Evolutionary conservation across 23 red algal genomes (phyloP).

Genomic region (Gracilaria gracilis): DNA sequence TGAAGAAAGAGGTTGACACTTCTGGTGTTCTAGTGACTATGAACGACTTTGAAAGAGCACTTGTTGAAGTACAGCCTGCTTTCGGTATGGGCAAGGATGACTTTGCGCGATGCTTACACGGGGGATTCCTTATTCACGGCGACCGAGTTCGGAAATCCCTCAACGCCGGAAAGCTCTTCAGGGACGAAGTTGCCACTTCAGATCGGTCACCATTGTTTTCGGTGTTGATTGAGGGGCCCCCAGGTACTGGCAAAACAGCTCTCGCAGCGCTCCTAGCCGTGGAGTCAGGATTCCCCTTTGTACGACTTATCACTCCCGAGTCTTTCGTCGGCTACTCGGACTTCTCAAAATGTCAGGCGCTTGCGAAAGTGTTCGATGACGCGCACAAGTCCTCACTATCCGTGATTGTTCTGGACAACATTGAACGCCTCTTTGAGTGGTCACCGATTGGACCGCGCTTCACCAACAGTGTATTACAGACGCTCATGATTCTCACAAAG

Average conservation of each 20-base stretch:
- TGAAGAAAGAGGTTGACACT: conserved; percentile 77
- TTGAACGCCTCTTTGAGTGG: conserved; percentile 97
- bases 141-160: conserved; percentile 75
- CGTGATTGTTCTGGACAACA: conserved; percentile 95
- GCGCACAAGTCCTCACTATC: conserved; percentile 93
- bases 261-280: conserved; percentile 93
- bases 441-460: conserved; percentile 96
- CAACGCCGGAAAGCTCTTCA: conserved; percentile 80
- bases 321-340: conserved; percentile 95
- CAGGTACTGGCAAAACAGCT: conserved; percentile 97
- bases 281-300: conserved; percentile 96
- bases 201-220: conserved; percentile 88
- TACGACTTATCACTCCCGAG: conserved; percentile 88
- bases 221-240: conserved; percentile 91
- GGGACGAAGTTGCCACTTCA: conserved; percentile 85
- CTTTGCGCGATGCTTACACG: conserved; percentile 87
- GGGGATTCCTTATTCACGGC: conserved; percentile 90
- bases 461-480: conserved; percentile 91
- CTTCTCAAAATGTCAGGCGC: conserved; percentile 85
- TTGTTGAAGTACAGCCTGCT: conserved; percentile 92
- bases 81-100: conserved; percentile 90
- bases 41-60: conserved; percentile 93
- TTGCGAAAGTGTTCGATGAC: conserved; percentile 95
- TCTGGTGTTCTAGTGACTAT: conserved; percentile 77
- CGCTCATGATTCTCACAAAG: conserved; percentile 94